phyloP scores from a whole-genome alignment of 2,329 filamentous ascomycete genomes.

The Pseudogymnoascus sp. region DNA sequence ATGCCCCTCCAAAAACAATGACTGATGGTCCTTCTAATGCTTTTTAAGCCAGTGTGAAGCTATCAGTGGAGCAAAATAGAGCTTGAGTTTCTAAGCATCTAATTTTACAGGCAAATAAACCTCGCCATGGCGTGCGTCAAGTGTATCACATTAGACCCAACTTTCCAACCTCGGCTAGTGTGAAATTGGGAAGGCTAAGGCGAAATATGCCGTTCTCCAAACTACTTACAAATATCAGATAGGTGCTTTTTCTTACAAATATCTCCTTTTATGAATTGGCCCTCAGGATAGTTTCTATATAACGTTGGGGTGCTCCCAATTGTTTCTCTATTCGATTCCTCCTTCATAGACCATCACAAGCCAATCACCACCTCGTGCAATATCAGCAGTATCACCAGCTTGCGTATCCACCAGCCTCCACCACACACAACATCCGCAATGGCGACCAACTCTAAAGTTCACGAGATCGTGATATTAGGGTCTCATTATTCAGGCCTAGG shows the following conservation, averaged over 20 bases:
- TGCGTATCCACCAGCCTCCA: background rate
- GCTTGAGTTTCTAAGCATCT: background rate
- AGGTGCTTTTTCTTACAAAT: background rate
- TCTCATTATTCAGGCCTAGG: background rate
- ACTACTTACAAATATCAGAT: background rate
- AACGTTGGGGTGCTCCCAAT: background rate
- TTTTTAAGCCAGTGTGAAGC: background rate
- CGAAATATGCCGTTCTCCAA: background rate
- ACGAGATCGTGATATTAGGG: background rate
- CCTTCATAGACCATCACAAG: background rate
- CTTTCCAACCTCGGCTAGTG: background rate
- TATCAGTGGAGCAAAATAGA: background rate
- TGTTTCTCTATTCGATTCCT: background rate
- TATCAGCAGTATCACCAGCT: background rate
- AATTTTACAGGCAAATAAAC: background rate
- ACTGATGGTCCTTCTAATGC: background rate
- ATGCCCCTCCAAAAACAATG: background rate
- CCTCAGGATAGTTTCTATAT: background rate
- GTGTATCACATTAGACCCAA: too few relatives aligned
- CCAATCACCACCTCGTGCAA: background rate
- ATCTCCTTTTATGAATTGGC: background rate
- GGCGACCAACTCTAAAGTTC: background rate
- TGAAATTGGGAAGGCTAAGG: background rate
- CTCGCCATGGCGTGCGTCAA: background rate
- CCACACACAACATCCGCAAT: background rate